phyloP scores from a whole-genome alignment of 192 early-diverging fungal genomes.

The Podila horticola region DNA sequence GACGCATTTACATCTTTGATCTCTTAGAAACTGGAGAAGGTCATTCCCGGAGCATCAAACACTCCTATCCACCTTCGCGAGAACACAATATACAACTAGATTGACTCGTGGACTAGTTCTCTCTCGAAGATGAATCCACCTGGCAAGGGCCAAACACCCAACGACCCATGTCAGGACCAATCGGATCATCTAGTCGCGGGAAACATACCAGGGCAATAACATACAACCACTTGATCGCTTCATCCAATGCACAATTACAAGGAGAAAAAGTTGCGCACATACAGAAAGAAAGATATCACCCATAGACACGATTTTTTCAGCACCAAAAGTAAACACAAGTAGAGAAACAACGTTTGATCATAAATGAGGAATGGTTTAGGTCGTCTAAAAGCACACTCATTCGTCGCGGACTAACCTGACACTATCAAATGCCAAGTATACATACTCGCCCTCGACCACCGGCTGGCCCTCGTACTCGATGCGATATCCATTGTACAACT shows the following conservation, averaged over 20 bases:
- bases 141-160: not conserved
- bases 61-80: conserved; percentile 48
- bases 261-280: too few species aligned
- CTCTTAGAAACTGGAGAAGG: conserved; percentile 74
- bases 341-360: too few species aligned
- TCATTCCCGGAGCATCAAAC: conserved; percentile 70
- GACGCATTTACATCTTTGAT: not conserved
- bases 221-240: too few species aligned
- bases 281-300: too few species aligned
- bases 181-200: too few species aligned
- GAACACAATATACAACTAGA: conserved; percentile 52
- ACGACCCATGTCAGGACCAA: not conserved
- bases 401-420: conserved; percentile 13
- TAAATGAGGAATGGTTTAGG: not conserved
- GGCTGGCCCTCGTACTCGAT: conserved; percentile 21
- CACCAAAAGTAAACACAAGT: too few species aligned
- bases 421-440: conserved; percentile 49
- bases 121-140: not conserved
- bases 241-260: too few species aligned
- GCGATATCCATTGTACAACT: conserved; percentile 46
- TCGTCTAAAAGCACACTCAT: not conserved
- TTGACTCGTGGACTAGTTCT: too few species aligned
- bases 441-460: conserved; percentile 50
- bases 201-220: too few species aligned
- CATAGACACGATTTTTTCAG: too few species aligned